Conservation (phyloP, 2,329 filamentous ascomycete genomes). For the Harringtonia lauricola region DNA sequence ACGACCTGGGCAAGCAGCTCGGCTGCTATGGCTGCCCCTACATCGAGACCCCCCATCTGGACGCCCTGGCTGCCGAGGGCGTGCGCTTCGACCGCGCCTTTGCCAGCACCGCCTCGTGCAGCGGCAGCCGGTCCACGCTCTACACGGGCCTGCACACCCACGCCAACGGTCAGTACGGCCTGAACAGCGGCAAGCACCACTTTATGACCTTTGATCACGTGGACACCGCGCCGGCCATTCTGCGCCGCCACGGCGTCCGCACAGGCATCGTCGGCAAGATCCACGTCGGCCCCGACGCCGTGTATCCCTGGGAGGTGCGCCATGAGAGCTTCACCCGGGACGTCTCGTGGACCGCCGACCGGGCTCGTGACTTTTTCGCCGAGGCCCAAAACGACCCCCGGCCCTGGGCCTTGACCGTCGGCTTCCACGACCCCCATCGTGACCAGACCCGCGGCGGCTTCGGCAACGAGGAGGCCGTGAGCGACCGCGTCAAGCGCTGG, state of each 20-base stretch:
- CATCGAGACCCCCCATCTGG: conserved; percentile 27
- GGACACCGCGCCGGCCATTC: conserved; percentile 26
- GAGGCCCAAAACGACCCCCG: conserved; percentile 16
- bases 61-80: conserved; percentile 25
- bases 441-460: conserved; percentile 29
- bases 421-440: conserved; percentile 34
- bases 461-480: conserved; percentile 26
- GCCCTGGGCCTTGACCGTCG: conserved; percentile 34
- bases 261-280: conserved; percentile 38
- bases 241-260: conserved; percentile 27
- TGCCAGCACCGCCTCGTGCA: conserved; percentile 35
- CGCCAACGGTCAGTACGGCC: conserved; percentile 35
- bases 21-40: conserved; percentile 5
- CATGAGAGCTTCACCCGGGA: conserved; percentile 31
- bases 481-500: conserved; percentile 13
- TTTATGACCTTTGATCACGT: conserved; percentile 33
- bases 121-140: conserved; percentile 31
- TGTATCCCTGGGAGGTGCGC: conserved; percentile 30
- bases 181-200: conserved; percentile 24
- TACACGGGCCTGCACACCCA: conserved; percentile 39
- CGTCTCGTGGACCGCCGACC: conserved; percentile 27
- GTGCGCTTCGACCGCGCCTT: conserved; percentile 28
- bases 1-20: conserved; percentile 7
- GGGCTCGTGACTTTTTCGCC: conserved; percentile 26
- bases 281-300: conserved; percentile 29